Evolutionary conservation across 768 basidiomycete species (phyloP).

Genomic region (Lactarius akahatsu): DNA sequence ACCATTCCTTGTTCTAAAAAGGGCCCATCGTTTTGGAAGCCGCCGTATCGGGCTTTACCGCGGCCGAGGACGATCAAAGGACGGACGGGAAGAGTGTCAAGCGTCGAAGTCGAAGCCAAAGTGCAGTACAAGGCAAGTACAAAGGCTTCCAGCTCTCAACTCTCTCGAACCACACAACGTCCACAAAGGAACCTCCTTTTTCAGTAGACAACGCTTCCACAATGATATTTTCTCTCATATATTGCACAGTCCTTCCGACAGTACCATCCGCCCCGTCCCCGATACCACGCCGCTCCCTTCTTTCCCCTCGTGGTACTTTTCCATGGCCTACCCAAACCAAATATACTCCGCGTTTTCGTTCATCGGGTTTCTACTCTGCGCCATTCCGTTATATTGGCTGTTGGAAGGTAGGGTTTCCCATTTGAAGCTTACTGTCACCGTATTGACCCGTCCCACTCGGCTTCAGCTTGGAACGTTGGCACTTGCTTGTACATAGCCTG

Average conservation of each 20-base stretch:
- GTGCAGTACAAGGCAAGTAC: neutral
- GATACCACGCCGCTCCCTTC: neutral
- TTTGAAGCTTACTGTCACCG: too few species aligned
- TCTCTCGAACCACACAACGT: neutral
- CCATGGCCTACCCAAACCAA: constrained; percentile 24
- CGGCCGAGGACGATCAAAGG: neutral
- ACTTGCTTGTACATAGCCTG: constrained; percentile 72
- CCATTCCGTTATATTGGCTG: constrained; percentile 57
- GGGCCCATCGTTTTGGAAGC: too few species aligned
- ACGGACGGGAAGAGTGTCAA: neutral
- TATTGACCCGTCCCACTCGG: neutral
- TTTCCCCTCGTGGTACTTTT: neutral
- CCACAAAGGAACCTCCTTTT: constrained; percentile 12
- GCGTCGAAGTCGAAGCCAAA: neutral
- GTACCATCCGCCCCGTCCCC: neutral
- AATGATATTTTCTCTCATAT: constrained; percentile 10
- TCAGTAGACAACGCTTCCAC: constrained; percentile 12
- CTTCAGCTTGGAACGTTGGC: constrained; percentile 61
- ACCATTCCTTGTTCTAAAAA: too few species aligned
- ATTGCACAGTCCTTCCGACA: neutral
- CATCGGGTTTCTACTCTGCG: constrained; percentile 48
- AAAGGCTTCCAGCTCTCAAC: neutral
- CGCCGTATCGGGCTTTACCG: neutral
- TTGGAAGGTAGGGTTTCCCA: constrained; percentile 40
- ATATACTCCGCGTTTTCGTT: constrained; percentile 42